Evolutionary conservation across 345 rosid genomes (phyloP), one percentile per base, ranked within the genome.

Genomic region (Ceriops zippeliana): DNA sequence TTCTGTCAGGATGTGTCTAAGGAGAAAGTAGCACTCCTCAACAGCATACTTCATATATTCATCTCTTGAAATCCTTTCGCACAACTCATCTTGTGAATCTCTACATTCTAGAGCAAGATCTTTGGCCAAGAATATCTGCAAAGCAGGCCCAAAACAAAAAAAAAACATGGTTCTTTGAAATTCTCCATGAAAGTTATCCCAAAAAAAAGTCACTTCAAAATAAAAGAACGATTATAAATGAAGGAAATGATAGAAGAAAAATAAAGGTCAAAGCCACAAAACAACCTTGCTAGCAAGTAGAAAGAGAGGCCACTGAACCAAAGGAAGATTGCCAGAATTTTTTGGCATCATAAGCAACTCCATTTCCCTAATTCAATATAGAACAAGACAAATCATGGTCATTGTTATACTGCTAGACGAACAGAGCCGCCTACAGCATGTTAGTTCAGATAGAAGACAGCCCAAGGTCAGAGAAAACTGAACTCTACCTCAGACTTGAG

Each of bases 301-400:
- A 85, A 95, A 95, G 61, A 91, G 96, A 20, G 99, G 99, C 97
- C 96, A 95, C 78, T 91, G 97, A 61, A 95, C 89, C 80, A 95
- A 71, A 19, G 83, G 84, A 58, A 91, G 90, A 68, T 78, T 81
- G 68, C 96, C 92, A 57, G 97, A 85, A 88, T 91, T 95, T 78
- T 81, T 90, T 32, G 99, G 97, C 97, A 95, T 95, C 73, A 79
- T 72, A 83, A 95, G 97, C 83, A 91, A 79, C 71, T 95, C 97
- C 93, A 83, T 78, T 82, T 95, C 99, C 72, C 98, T 91, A 63
- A 66, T 42, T 58, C n/a, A 63, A 34, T 49, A 82, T 75, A 59
- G 22, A 54, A 34, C 51, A 27, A 63, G 19, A 22, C 7, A 58
- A 38, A 57, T 10, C 3, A 64, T 62, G 28, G 47, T 51, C 52